phyloP scores from a whole-genome alignment of 139 green algal species.

The Chlamydomonas applanata region DNA sequence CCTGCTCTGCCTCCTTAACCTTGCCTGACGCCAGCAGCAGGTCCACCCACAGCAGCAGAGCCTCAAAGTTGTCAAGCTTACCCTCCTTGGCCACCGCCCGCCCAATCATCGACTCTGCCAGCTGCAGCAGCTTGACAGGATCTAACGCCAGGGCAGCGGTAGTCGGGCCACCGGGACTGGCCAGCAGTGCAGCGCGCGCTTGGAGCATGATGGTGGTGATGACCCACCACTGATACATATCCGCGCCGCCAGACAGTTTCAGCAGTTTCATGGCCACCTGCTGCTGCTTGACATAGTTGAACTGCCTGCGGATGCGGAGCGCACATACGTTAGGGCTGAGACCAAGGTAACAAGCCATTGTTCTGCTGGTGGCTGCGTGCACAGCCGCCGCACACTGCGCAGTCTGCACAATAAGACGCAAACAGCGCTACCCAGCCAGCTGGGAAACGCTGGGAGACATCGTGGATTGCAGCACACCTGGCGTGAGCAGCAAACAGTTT shows the following conservation, averaged over 20 bases:
- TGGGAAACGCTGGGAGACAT: no score
- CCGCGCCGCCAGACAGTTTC: conserved; percentile 33
- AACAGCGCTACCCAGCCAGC: no score
- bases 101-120: conserved; percentile 63
- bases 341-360: no score
- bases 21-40: conserved; percentile 37
- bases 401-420: no score
- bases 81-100: conserved; percentile 29
- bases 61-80: conserved; percentile 50
- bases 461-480: no score
- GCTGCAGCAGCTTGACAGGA: conserved; percentile 50
- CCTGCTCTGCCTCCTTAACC: not conserved
- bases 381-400: no score
- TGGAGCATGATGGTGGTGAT: conserved; percentile 58
- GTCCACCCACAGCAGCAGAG: conserved; percentile 63
- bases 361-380: no score
- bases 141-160: conserved; percentile 11
- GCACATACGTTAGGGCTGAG: no score
- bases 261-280: conserved; percentile 68
- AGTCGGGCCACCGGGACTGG: not conserved
- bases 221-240: conserved; percentile 71
- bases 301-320: conserved; percentile 49
- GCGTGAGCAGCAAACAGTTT: conserved; percentile 61
- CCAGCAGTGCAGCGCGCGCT: conserved; percentile 21
- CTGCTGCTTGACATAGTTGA: conserved; percentile 70